Base-by-base conservation (phyloP, 768 basidiomycete species). In the Porphyrellus cyaneotinctus region DNA sequence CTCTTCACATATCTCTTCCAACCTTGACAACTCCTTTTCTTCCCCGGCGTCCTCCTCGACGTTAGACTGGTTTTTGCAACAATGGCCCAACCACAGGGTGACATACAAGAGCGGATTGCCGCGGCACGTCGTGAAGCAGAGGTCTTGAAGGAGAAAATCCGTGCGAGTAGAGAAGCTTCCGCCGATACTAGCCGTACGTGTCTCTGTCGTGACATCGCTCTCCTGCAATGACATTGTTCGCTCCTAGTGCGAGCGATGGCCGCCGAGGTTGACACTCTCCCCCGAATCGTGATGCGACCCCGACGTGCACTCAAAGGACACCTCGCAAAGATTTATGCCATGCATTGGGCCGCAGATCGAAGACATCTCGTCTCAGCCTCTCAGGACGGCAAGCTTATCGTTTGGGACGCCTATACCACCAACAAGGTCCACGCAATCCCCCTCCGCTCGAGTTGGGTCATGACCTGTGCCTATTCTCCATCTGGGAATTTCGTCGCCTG, bases 381-480 rank as follows among this genome's bases (percentile, higher is more conserved):
- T 3, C 95, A 99, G 70, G 95, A 99, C 68, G 95, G 95, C 48
- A 99, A 99, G 72, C 83, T 99, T 53, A 98, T 99, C 68, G 95
- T 99, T 49, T 99, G 95, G 95, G 95, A 99, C 72, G 95, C 95
- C 46, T 98, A 98, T 74, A 98, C 95, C n/a, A 97, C 95, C 53
- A 99, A 99, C 82, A 99, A 99, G 78, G 95, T 99, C 54, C 97
- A 99, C 67, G 95, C 95, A 61, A 99, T 99, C 69, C 95, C 95
- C 46, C 78, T 99, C 43, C 87, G 95, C 47, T 97, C 94, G 42
- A 93, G 91, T 67, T 99, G 95, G 95, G 95, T 99, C 74, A 99
- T 99, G 95, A 99, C 95, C 47, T 99, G 95, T 69, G 95, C 95
- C 46, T 98, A 97, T 73, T 87, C 97, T 20, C 95, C 97, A 6